phyloP scores from a whole-genome alignment of 495 filamentous ascomycete species.

The Penicillium subrubescens region DNA sequence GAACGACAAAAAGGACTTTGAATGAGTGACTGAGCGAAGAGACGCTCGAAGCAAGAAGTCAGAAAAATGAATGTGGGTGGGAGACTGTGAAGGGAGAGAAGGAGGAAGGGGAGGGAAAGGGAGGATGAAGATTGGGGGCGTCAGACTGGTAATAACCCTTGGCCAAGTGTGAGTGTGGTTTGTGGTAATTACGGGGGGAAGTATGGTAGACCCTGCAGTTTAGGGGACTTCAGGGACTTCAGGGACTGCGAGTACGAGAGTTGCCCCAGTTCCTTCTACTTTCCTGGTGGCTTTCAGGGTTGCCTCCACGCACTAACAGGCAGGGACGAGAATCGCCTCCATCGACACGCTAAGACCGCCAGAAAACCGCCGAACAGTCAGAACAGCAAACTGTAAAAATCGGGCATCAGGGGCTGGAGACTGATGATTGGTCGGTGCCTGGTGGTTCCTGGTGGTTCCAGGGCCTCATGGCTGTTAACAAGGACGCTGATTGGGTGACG shows the following conservation, averaged over 20 bases:
- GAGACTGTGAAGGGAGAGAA: conserved; percentile 19
- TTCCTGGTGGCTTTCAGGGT: background rate
- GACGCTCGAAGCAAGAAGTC: conserved; percentile 22
- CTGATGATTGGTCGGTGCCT: conserved; percentile 5
- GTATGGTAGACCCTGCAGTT: background rate
- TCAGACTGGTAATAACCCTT: conserved; percentile 14
- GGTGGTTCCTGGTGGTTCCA: conserved; percentile 5
- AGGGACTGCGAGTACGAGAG: no score
- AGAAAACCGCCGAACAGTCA: background rate
- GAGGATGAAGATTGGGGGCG: conserved; percentile 20
- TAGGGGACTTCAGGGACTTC: background rate
- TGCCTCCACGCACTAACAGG: background rate
- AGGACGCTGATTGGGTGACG: background rate
- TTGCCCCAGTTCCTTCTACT: no score
- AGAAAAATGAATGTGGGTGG: conserved; percentile 32
- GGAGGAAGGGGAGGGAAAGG: conserved; percentile 17
- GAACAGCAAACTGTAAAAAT: background rate
- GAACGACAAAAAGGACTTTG: conserved; percentile 25
- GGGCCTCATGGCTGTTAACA: background rate
- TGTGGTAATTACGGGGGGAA: background rate
- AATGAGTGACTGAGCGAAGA: conserved; percentile 37
- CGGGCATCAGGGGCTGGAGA: background rate
- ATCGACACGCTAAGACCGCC: background rate
- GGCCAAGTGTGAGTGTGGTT: background rate
- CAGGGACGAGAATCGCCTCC: background rate